phyloP scores from a whole-genome alignment of 192 early-diverging fungal species.

The Gigaspora rosea region DNA sequence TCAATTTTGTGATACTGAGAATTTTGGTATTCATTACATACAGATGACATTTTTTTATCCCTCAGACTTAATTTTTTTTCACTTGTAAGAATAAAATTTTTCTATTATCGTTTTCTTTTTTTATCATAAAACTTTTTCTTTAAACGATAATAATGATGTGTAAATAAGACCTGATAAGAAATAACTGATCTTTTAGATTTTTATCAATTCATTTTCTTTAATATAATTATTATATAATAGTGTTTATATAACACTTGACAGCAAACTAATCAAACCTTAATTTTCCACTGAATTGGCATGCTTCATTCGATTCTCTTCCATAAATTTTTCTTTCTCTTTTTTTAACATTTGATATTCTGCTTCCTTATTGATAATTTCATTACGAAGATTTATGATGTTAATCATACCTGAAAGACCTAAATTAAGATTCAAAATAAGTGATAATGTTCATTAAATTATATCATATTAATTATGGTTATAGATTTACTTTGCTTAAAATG shows the following conservation, averaged over 20 bases:
- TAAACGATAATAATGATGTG: too few relatives aligned
- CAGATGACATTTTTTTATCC: neutral
- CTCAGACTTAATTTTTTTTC: neutral
- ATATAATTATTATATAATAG: too few relatives aligned
- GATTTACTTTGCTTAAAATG: slow-evolving; percentile 42
- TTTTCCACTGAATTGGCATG: too few relatives aligned
- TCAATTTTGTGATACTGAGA: neutral
- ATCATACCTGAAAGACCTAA: slow-evolving; percentile 13
- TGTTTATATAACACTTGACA: too few relatives aligned
- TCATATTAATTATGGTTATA: neutral
- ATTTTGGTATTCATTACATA: neutral
- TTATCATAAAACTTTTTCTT: neutral
- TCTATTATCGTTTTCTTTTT: neutral
- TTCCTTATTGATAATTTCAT: slow-evolving; percentile 19
- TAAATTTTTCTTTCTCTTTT: slow-evolving; percentile 18
- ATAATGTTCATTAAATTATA: neutral
- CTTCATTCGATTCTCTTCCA: neutral
- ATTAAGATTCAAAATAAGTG: neutral
- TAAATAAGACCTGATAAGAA: too few relatives aligned
- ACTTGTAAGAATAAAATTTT: slow-evolving; percentile 2
- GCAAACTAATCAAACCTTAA: too few relatives aligned
- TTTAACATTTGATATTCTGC: slow-evolving; percentile 11
- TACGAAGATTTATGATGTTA: slow-evolving; percentile 17
- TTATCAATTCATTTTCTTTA: too few relatives aligned
- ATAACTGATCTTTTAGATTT: too few relatives aligned